Evolutionary conservation across 805 yeast genomes (phyloP).

Genomic region (Sungouiella blattae): DNA sequence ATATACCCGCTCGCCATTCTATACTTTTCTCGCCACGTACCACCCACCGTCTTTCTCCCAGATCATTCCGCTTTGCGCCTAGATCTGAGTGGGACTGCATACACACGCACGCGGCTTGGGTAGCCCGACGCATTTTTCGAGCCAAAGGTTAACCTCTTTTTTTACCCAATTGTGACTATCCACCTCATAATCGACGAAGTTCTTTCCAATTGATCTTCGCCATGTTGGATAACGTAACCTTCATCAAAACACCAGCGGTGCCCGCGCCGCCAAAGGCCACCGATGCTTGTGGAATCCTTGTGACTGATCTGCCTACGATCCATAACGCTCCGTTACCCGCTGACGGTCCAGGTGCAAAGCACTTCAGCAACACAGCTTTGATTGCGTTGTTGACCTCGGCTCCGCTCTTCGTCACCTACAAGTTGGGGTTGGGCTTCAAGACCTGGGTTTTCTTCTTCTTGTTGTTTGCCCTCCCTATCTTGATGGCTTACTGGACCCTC

Average conservation of each 20-base stretch:
- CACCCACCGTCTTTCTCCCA: no score
- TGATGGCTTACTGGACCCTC: slow-evolving; percentile 81
- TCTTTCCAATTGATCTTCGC: slow-evolving; percentile 2
- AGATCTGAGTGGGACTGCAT: no score
- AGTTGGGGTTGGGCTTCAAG: slow-evolving; percentile 66
- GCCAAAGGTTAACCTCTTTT: no score
- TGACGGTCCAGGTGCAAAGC: slow-evolving; percentile 83
- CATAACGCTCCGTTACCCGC: slow-evolving; percentile 87
- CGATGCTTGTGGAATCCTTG: slow-evolving; percentile 33
- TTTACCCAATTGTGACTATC: no score
- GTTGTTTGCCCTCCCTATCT: slow-evolving; percentile 60
- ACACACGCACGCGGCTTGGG: no score
- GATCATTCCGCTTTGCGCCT: no score
- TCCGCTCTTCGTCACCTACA: slow-evolving; percentile 62
- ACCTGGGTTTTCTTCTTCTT: slow-evolving; percentile 60
- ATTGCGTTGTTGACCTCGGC: slow-evolving; percentile 47
- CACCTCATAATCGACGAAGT: no score
- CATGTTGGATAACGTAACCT: slow-evolving; percentile 46
- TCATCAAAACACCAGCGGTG: slow-evolving; percentile 59
- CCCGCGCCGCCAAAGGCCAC: slow-evolving; percentile 29
- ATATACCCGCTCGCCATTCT: no score
- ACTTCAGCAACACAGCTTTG: slow-evolving; percentile 63
- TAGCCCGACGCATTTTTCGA: no score
- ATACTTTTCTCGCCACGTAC: no score
- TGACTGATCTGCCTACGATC: slow-evolving; percentile 59